Evolutionary conservation across 371 early-diverging fungal species (phyloP).

Genomic region (Parasitella parasitica): DNA sequence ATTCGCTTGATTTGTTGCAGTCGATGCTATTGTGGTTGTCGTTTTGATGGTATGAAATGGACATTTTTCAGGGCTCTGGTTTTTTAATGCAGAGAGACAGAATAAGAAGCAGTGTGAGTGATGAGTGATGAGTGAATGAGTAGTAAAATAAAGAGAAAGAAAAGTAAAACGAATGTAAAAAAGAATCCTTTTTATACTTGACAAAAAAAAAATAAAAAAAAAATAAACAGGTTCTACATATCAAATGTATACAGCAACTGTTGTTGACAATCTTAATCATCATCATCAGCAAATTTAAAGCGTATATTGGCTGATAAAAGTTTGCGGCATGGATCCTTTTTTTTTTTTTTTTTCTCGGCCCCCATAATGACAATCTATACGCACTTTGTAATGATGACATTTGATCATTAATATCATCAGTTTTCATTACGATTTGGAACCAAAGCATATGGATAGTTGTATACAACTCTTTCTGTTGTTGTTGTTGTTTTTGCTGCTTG

Average conservation of each 20-base stretch:
- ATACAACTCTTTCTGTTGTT: no score
- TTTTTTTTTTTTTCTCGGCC: neutral
- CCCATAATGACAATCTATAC: neutral
- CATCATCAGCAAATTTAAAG: neutral
- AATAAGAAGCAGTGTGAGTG: neutral
- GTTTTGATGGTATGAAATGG: neutral
- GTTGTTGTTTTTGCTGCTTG: neutral
- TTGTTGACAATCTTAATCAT: neutral
- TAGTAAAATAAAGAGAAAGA: neutral
- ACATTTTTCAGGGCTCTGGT: neutral
- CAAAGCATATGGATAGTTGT: neutral
- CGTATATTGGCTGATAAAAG: neutral
- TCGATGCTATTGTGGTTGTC: neutral
- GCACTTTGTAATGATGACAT: neutral
- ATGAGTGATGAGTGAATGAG: neutral
- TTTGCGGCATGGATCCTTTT: neutral
- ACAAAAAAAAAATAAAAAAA: neutral
- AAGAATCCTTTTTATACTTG: neutral
- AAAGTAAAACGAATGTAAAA: neutral
- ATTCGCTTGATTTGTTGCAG: slow-evolving; percentile 4
- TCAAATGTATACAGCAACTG: neutral
- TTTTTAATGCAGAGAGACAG: neutral
- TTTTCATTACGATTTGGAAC: neutral
- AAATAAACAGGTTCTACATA: neutral
- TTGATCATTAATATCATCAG: neutral